Evolutionary conservation across 208 protist species (phyloP).

Genomic region (Trypanosoma boissoni): DNA sequence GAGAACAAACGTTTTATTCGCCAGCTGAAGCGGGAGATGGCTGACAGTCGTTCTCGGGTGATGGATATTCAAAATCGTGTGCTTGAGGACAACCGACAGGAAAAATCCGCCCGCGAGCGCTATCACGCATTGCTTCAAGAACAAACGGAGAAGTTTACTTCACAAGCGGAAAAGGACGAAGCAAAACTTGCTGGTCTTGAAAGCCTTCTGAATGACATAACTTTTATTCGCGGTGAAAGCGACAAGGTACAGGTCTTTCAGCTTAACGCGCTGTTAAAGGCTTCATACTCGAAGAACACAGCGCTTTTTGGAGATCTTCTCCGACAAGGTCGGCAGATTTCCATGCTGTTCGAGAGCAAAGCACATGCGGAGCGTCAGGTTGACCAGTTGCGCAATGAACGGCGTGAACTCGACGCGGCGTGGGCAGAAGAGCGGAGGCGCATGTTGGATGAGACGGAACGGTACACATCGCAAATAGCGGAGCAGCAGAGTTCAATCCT

Average conservation of each 20-base stretch:
- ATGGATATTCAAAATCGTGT: conserved; percentile 82
- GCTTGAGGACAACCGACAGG: conserved; percentile 55
- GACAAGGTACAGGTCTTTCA: conserved; percentile 71
- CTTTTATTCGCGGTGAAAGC: conserved; percentile 47
- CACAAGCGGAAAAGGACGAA: conserved; percentile 59
- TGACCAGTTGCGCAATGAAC: conserved; percentile 58
- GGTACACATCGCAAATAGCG: conserved; percentile 71
- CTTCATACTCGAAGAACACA: conserved; percentile 82
- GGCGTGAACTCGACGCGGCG: conserved; percentile 51
- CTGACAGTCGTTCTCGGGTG: conserved; percentile 69
- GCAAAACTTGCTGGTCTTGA: conserved; percentile 63
- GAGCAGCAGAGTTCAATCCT: conserved; percentile 85
- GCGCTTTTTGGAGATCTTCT: conserved; percentile 81
- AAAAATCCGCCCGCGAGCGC: conserved; percentile 42
- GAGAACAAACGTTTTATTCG: conserved; percentile 89
- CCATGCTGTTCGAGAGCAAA: conserved; percentile 68
- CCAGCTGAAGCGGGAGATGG: conserved; percentile 86
- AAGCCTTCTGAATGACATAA: conserved; percentile 73
- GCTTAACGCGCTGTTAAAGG: conserved; percentile 79
- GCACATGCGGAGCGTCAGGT: conserved; percentile 51
- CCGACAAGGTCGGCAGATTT: conserved; percentile 69
- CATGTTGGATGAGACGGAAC: conserved; percentile 60
- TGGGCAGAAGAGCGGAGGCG: conserved; percentile 66
- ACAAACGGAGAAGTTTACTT: conserved; percentile 54
- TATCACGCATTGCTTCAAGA: conserved; percentile 62